Base-by-base conservation (phyloP, 225 moss, liverwort and hornwort species). In the Climacium dendroides region DNA sequence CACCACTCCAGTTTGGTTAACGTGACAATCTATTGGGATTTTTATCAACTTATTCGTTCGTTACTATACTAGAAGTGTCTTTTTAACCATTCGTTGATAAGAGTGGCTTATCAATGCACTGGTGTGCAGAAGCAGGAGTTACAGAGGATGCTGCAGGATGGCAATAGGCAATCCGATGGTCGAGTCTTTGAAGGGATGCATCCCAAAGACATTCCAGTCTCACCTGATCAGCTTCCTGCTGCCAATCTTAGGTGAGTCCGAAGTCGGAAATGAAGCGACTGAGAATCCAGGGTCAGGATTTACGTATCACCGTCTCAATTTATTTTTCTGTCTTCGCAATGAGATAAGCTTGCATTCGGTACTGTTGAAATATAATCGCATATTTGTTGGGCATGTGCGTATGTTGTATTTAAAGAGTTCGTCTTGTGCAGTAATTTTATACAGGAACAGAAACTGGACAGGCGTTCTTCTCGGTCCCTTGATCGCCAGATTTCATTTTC, bases 101-200 rank as follows among this genome's bases (percentile, higher is more conserved):
- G 7, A 57, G 20, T 82, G 54, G 29, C n/a, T 87, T 75, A 20
- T 66, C 48, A 73, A 80, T 78, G 50, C 58, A 34, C 37, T 78
- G 76, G 35, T 86, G 62, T 64, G 89, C 95, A 97, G 97, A 97
- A 95, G 91, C 95, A 96, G 86, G 97, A 95, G 81, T 88, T 96
- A 23, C 92, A 86, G 78, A 94, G 90, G 89, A 91, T 93, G 92
- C 90, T 97, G 9, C 93, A 94, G 83, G 91, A 83, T n/a, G 89
- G 90, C 59, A 90, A 84, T 73, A 91, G 86, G 67, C 92, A 60
- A 84, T 58, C 88, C 80, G 85, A 80, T 77, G 87, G 88, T 90
- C 89, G 75, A 88, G 41, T 85, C 71, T 86, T 67, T 66, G 92
- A 84, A 77, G 86, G 80, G 85, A 71, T 81, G 39, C 76, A 80